Base-by-base conservation (phyloP, 352 stramenopile species). In the Pythium apleroticum region DNA sequence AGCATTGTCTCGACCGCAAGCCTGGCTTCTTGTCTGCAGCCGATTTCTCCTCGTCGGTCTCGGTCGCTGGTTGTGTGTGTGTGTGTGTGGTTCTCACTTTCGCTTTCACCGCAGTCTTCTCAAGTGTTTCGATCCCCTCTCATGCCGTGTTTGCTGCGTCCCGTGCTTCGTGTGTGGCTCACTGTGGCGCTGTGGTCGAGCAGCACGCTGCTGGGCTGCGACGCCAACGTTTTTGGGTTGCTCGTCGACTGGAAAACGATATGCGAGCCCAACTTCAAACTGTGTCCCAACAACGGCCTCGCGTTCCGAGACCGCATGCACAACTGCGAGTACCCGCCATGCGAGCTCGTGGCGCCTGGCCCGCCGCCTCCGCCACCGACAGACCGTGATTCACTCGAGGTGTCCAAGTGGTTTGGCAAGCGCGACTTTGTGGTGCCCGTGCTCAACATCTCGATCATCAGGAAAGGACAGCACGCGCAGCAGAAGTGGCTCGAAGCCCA, bases 311-410 rank as follows among this genome's bases (percentile, higher is more conserved):
- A 83, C 31, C 57, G 37, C 17, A 53, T 66, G 7, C 66, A 80
- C 57, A 35, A 69, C n/a, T 85, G 76, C 53, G 57, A 65, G 28
- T 85, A 85, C 65, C 78, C 74, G 4, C 74, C 74, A 7, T 87
- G 78, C 48, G 63, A 74, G 37, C 64, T 84, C 19, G 65, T 84
- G 0, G 17, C 64, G 4, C 25, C 70, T 1, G 43, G 59, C 0
- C 52, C 60, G 7, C 63, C 66, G 3, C 56, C 49, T 6, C 52
- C 65, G 4, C 24, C 61, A 7, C 57, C 60, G 1, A 41, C 57
- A 6, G 58, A 68, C 5, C 68, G 61, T 17, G 66, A 69, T 27
- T 66, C 53, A 31, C 27, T 70, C 10, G 15, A 53, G 4, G 52
- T 56, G 17, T 24, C 52, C 9, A 27, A 46, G 5, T 87, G 78